phyloP scores from a whole-genome alignment of 148 eudicot species.

The Nepenthes mirabilis region DNA sequence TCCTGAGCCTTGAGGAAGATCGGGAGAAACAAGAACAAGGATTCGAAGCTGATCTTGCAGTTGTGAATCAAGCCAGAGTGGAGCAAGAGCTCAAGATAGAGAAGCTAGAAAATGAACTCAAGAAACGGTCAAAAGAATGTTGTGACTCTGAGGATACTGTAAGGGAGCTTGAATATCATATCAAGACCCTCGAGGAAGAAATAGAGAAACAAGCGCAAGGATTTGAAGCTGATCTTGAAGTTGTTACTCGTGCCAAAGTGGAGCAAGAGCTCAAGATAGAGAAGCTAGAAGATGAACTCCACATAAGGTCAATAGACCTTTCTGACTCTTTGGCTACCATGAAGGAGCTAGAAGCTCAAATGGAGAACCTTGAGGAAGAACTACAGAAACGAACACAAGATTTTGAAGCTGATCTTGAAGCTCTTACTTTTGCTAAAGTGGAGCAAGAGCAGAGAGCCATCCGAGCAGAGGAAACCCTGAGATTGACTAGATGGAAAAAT shows the following conservation, averaged over 20 bases:
- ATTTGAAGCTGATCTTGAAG: slow-evolving; percentile 82
- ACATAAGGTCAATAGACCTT: slow-evolving; percentile 32
- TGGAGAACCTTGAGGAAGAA: slow-evolving; percentile 53
- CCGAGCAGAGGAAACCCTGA: slow-evolving; percentile 67
- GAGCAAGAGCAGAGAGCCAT: slow-evolving; percentile 85
- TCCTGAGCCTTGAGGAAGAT: slow-evolving; percentile 17
- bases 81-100: slow-evolving; percentile 54
- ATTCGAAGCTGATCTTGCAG: slow-evolving; percentile 24
- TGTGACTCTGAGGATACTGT: slow-evolving; percentile 29
- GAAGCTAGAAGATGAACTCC: slow-evolving; percentile 48
- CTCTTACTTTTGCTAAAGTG: slow-evolving; percentile 46
- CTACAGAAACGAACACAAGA: slow-evolving; percentile 50
- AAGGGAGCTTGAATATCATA: slow-evolving; percentile 46
- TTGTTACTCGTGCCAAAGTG: slow-evolving; percentile 48
- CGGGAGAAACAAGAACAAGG: slow-evolving; percentile 18
- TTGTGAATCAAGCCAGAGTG: slow-evolving; percentile 19
- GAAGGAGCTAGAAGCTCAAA: slow-evolving; percentile 51
- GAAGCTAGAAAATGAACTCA: slow-evolving; percentile 49
- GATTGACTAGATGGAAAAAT: slow-evolving; percentile 56
- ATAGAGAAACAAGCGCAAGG: slow-evolving; percentile 55
- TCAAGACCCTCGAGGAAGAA: slow-evolving; percentile 59
- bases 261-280: slow-evolving; percentile 61
- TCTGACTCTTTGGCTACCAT: slow-evolving; percentile 30
- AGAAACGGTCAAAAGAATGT: slow-evolving; percentile 34
- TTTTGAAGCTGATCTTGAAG: slow-evolving; percentile 76